phyloP scores from a whole-genome alignment of 129 eudicot genomes.

The Artemisia argyi region DNA sequence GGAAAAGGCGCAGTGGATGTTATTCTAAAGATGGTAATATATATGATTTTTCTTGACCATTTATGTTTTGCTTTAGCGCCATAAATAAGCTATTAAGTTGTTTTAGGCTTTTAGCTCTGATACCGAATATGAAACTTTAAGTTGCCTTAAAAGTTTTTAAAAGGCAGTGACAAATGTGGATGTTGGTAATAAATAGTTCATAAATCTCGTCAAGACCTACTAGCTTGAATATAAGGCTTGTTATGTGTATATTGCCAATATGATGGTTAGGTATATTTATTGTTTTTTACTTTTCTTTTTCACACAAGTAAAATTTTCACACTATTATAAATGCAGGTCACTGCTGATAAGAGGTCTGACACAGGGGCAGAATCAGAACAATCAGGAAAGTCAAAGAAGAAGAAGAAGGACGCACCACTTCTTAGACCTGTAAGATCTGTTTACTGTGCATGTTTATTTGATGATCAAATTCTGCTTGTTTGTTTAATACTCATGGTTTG shows the following conservation, averaged over 20 bases:
- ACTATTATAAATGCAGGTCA: slow-evolving; percentile 47
- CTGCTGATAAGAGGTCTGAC: slow-evolving; percentile 68
- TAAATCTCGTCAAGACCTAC: not conserved
- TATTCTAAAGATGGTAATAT: slow-evolving; percentile 77
- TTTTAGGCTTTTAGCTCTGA: no score
- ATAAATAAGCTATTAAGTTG: no score
- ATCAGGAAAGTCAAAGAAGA: slow-evolving; percentile 53
- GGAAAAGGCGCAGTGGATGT: slow-evolving; percentile 98
- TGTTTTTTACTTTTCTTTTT: not conserved
- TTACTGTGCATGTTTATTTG: slow-evolving; percentile 7
- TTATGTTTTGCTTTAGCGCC: no score
- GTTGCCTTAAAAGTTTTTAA: not conserved
- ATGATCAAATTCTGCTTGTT: slow-evolving; percentile 12
- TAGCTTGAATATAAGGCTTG: slow-evolving; percentile 3
- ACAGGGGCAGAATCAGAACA: slow-evolving; percentile 51
- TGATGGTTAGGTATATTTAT: slow-evolving; percentile 1
- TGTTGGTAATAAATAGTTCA: not conserved
- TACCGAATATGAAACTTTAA: not conserved
- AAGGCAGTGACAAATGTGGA: not conserved
- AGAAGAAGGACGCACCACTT: slow-evolving; percentile 50
- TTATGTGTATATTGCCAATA: not conserved
- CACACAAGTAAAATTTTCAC: slow-evolving; percentile 3
- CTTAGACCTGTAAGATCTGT: slow-evolving; percentile 76
- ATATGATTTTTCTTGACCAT: not conserved
- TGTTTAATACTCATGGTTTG: slow-evolving; percentile 12